Evolutionary conservation across 441 rosid genomes (phyloP), one percentile per base, ranked within the genome.

Genomic region (Isatis lusitanica): DNA sequence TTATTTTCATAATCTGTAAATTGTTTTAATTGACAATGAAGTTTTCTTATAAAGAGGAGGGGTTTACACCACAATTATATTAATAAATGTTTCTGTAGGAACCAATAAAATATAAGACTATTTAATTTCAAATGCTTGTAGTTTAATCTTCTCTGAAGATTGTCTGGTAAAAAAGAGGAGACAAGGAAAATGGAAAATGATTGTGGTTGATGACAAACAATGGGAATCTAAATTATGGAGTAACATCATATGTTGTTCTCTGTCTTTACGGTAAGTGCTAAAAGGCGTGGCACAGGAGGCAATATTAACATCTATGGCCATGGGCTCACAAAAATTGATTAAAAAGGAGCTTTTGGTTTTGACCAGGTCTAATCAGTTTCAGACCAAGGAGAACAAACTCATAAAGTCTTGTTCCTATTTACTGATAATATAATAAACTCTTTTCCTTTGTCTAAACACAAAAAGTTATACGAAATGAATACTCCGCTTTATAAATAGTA

Each of bases 121-220:
- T 1, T 17, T 28, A 12, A 13, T 52, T 52, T 24, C 17, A 28
- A 52, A 58, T 59, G 73, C 68, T 74, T 50, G 12, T 4, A 40
- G 48, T n/a, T 40, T 50, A 74, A 74, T 59, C 73, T 59, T 59
- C 17, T 58, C 66, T 72, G 65, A 30, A 66, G 40, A 67, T n/a
- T 67, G 74, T 74, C 56, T 43, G 48, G 58, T 51, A 31, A 51
- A 60, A 48, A 42, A 78, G 83, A 75, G 72, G 80, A 78, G 79
- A 75, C 40, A 79, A 78, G 74, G 61, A 28, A 76, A 74, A 64
- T 15, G 26, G 56, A 68, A n/a, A 50, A 83, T 81, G 46, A 86
- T 80, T 39, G 74, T 78, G 88, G 70, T 75, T 62, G 62, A 66
- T 74, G 68, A 58, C 62, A 66, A 70, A 73, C 58, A 50, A 63